Percentiles rank a stretch among this genome's conserved stretches.
These are phyloP conservation scores for Hyphopichia wangnamkhiaoensis DNA, from an alignment of 1,139 yeast genomes.

Conservation along the genomic window DNA sequence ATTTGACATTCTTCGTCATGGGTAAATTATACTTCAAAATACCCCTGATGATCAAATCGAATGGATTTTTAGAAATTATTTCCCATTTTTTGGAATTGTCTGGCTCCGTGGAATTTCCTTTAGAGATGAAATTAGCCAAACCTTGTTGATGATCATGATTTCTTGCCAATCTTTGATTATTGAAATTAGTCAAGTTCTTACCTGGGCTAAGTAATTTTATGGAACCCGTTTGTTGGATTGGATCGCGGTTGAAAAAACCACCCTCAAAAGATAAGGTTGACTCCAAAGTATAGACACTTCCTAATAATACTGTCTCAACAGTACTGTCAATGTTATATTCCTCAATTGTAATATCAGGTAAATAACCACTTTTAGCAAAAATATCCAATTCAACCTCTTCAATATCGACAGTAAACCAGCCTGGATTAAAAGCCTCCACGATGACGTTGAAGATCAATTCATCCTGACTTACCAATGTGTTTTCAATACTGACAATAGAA, in stretches of 20 bases:
- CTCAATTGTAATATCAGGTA: constrained; percentile 19
- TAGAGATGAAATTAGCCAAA: neutral
- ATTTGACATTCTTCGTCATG: constrained; percentile 53
- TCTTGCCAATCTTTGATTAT: constrained; percentile 8
- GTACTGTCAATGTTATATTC: constrained; percentile 12
- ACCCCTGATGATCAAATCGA: constrained; percentile 84
- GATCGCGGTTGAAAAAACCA: constrained; percentile 68
- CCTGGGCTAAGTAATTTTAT: constrained; percentile 79
- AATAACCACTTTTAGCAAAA: constrained; percentile 76
- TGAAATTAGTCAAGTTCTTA: constrained; percentile 47
- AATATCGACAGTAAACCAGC: constrained; percentile 69
- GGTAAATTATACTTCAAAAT: constrained; percentile 77
- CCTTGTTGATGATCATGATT: no score
- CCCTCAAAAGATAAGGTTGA: constrained; percentile 77
- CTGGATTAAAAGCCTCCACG: constrained; percentile 85
- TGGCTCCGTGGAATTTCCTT: constrained; percentile 19
- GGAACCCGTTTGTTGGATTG: constrained; percentile 61
- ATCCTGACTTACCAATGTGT: constrained; percentile 78
- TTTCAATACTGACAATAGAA: constrained; percentile 58
- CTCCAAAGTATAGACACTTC: constrained; percentile 66
- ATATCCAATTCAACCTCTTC: constrained; percentile 75
- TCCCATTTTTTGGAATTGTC: constrained; percentile 70
- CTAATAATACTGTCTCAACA: constrained; percentile 72
- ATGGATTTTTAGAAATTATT: constrained; percentile 73
- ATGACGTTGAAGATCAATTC: constrained; percentile 80